Evolutionary conservation across 2,329 filamentous ascomycete species (phyloP).

Genomic region (Lasiodiplodia theobromae): DNA sequence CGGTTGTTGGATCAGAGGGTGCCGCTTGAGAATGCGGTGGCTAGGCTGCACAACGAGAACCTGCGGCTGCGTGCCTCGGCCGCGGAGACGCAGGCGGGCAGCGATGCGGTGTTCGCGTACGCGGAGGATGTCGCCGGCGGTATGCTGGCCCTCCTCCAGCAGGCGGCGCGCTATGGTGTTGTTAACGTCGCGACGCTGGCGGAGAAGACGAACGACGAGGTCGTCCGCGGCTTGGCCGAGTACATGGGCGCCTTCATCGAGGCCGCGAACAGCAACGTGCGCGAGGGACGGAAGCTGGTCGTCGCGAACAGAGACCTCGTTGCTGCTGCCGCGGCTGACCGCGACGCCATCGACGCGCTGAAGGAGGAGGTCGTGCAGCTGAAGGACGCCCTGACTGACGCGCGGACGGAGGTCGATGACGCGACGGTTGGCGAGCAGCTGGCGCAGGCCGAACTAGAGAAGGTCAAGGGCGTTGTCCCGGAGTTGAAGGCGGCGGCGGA

Average conservation of each 20-base stretch:
- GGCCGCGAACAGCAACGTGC: background rate
- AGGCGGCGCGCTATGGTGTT: background rate
- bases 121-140: background rate
- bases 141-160: fast-evolving
- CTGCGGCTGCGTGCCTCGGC: background rate
- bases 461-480: background rate
- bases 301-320: background rate
- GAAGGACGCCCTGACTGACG: background rate
- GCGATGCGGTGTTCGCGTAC: background rate
- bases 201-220: background rate
- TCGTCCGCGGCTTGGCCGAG: background rate
- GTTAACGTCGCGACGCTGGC: background rate
- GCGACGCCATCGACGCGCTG: background rate
- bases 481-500: background rate
- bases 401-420: background rate
- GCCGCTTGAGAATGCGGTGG: background rate
- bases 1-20: background rate
- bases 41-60: background rate
- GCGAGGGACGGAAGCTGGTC: background rate
- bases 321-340: background rate
- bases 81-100: fast-evolving
- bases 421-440: background rate
- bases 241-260: background rate
- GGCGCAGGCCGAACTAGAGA: background rate
- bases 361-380: background rate